A percentile compares a stretch with the other conserved stretches of the same genome.
Conservation (phyloP, 2,329 filamentous ascomycete species). For the Colletotrichum theobromicola region DNA sequence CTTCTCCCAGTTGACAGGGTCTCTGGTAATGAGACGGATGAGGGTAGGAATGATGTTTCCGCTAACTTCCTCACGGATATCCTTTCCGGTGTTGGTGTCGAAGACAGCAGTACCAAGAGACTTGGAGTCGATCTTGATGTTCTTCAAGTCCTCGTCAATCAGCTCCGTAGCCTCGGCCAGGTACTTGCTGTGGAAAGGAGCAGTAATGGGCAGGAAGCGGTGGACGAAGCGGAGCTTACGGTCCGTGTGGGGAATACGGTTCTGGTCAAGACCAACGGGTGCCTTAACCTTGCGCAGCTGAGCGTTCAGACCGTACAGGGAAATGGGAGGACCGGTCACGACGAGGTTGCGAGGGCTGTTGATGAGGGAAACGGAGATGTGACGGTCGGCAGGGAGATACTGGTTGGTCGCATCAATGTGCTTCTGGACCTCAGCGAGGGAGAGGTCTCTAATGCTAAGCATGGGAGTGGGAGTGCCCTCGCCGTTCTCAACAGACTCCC, state of each 20-base stretch:
- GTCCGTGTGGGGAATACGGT: conserved; percentile 90
- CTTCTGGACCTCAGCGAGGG: conserved; percentile 87
- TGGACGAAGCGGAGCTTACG: conserved; percentile 97
- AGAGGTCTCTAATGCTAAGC: conserved; percentile 95
- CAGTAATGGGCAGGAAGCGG: conserved; percentile 95
- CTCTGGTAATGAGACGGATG: conserved; percentile 91
- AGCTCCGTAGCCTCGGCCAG: conserved; percentile 80
- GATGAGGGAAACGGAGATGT: conserved; percentile 93
- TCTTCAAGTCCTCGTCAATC: conserved; percentile 86
- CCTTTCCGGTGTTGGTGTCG: conserved; percentile 87
- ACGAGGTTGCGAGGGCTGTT: conserved; percentile 98
- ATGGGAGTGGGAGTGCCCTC: conserved; percentile 97
- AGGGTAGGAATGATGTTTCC: conserved; percentile 86
- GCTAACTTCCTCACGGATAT: conserved; percentile 73
- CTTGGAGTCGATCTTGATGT: conserved; percentile 76
- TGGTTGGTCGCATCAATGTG: conserved; percentile 98
- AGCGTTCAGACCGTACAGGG: conserved; percentile 93
- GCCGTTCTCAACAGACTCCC: conserved; percentile 91
- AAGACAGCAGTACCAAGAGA: conserved; percentile 85
- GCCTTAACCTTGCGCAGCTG: conserved; percentile 97
- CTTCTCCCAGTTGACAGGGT: conserved; percentile 95
- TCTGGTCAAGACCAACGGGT: conserved; percentile 96
- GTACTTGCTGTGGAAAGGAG: conserved; percentile 98
- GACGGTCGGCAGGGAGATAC: conserved; percentile 89
- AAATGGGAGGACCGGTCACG: conserved; percentile 93